Conservation (phyloP, 2,329 filamentous ascomycete species). For the Aspergillus puulaauensis region DNA sequence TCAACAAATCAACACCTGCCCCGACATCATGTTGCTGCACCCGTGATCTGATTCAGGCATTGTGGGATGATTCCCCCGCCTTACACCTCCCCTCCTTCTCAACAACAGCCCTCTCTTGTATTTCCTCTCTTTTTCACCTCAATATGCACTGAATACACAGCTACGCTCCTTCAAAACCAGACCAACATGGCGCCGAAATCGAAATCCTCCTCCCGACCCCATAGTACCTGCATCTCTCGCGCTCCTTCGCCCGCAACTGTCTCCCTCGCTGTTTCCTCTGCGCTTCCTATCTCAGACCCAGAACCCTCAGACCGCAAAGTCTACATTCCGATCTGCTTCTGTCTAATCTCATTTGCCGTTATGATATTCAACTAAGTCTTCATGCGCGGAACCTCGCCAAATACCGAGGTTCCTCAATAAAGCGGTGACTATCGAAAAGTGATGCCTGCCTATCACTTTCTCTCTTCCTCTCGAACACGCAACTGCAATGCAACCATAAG, state of each 20-base stretch:
- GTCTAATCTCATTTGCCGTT: constrained; percentile 38
- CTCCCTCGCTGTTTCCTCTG: constrained; percentile 8
- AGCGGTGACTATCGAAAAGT: neutral
- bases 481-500: neutral
- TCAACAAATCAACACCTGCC: constrained; percentile 4
- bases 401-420: neutral
- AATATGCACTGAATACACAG: neutral
- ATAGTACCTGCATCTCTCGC: constrained; percentile 9
- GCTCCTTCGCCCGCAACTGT: constrained; percentile 12
- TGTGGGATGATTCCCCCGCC: neutral
- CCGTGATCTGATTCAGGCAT: neutral
- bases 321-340: constrained; percentile 38
- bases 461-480: neutral
- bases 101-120: neutral
- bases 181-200: constrained; percentile 18
- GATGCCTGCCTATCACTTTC: neutral
- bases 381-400: neutral
- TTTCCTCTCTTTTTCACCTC: constrained; percentile 1
- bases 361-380: constrained; percentile 32
- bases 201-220: constrained; percentile 15
- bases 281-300: constrained; percentile 7
- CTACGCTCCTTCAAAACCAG: neutral
- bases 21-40: neutral
- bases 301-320: constrained; percentile 35
- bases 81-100: constrained; percentile 4